Evolutionary conservation across 495 filamentous ascomycete species (phyloP), one percentile per base, ranked within the genome.

Genomic region (Hypoxylon intermedium): DNA sequence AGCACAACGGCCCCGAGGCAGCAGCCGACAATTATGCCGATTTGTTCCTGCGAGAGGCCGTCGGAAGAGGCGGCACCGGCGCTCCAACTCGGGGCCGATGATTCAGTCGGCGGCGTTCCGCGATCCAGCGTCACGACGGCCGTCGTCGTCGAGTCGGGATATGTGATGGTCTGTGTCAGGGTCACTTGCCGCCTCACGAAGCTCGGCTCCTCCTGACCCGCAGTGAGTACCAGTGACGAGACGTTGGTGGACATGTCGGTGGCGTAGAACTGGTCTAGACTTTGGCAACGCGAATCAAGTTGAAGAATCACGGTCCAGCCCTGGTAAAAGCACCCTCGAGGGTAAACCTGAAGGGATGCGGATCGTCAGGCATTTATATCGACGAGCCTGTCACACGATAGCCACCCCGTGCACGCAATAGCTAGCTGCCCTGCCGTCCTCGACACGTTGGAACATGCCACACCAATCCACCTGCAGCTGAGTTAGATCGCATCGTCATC

Each of bases 131-230:
- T 71, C 20, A 71, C 66, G 9, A 68, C 13, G 9, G 66, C 59
- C 2, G 68, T 71, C 16, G 55, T 67, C 9, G 63, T 71, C 7
- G 57, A 60, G 51, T 67, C 68, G 15, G 63, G 55, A 21, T 64
- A 60, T 0, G 58, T 69, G 37, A 71, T 63, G 6, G 56, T 67
- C 41, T 71, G 68, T 9, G 68, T 71, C 21, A 71, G 51, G 9
- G 61, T 57, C 20, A 61, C 63, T 18, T 69, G 65, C 20, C 66
- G 62, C 41, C 38, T 34, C 15, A 45, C 13, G 18, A 63, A 36
- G n/a, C 33, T 49, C 20, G 52, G 42, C 6, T 42, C 23, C 18
- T 53, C 51, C 20, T 19, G 51, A 13, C 11, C 52, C 18, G 46
- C 34, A 6, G 53, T 43, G 18, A 50, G 16, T 40, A 50, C 28